A percentile compares a stretch with the other conserved stretches of the same genome.
Conservation (phyloP, 805 yeast species). For the Wickerhamomyces silvicola region DNA sequence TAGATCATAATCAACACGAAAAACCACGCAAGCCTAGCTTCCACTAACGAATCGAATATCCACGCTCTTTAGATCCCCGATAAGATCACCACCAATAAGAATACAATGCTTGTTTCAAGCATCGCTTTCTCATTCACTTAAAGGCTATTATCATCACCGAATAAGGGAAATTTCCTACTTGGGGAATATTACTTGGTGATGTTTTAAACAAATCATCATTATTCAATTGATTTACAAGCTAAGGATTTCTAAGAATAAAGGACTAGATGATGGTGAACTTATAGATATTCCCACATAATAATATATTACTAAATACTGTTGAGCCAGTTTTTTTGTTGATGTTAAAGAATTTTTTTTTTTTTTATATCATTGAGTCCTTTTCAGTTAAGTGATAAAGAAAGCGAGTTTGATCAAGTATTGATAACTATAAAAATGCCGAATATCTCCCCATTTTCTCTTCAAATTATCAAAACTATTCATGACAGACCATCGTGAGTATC, state of each 20-base stretch:
- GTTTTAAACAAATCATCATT: too few relatives aligned
- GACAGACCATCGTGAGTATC: not conserved
- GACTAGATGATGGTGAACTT: too few relatives aligned
- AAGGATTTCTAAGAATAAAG: too few relatives aligned
- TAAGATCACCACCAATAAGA: too few relatives aligned
- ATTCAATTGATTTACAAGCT: too few relatives aligned
- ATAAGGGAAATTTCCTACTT: not conserved
- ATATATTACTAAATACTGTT: not conserved
- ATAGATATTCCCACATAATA: too few relatives aligned
- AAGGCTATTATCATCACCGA: slow-evolving; percentile 5
- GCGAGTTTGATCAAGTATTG: slow-evolving; percentile 17
- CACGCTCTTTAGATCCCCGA: too few relatives aligned
- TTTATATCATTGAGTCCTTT: slow-evolving; percentile 6
- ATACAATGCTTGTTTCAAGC: too few relatives aligned
- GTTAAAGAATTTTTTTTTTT: not conserved
- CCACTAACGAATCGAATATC: too few relatives aligned
- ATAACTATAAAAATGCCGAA: not conserved
- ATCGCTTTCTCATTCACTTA: slow-evolving; percentile 22
- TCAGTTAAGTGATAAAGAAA: slow-evolving; percentile 22
- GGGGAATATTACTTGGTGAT: not conserved
- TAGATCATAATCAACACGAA: too few relatives aligned
- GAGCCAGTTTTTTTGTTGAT: not conserved
- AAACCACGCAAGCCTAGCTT: too few relatives aligned
- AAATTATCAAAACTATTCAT: not conserved
- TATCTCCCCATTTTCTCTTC: slow-evolving; percentile 1